These are phyloP conservation scores for Pichia ethanolica DNA, from an alignment of 805 yeast genomes.

Conservation along the genomic window DNA sequence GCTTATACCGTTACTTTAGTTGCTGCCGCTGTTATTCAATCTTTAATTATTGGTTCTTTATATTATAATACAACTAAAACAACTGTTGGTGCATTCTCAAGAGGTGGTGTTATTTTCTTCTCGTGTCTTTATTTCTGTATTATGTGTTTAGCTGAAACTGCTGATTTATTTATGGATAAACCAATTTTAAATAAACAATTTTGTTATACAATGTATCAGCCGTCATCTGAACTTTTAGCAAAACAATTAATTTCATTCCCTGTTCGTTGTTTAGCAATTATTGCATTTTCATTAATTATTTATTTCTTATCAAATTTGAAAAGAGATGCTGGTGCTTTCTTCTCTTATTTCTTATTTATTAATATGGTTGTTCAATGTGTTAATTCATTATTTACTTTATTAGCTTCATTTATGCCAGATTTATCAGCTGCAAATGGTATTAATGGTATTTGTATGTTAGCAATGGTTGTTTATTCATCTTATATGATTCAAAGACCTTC, in stretches of 20 bases:
- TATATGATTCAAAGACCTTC: conserved; percentile 52
- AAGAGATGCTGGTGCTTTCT: conserved; percentile 47
- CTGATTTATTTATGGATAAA: conserved; percentile 51
- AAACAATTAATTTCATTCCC: conserved; percentile 52
- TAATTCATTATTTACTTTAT: conserved; percentile 44
- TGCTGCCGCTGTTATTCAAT: conserved; percentile 47
- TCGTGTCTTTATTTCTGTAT: conserved; percentile 53
- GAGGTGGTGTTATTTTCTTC: conserved; percentile 59
- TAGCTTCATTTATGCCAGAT: conserved; percentile 44
- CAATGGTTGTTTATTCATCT: conserved; percentile 52
- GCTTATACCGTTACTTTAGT: conserved; percentile 44
- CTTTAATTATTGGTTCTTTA: conserved; percentile 54
- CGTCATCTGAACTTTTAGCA: conserved; percentile 60
- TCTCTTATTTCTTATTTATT: conserved; percentile 39
- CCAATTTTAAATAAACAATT: conserved; percentile 60
- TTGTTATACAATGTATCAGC: conserved; percentile 56
- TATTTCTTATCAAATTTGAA: conserved; percentile 50
- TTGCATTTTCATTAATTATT: conserved; percentile 36
- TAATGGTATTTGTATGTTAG: conserved; percentile 48
- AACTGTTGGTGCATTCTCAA: conserved; percentile 50
- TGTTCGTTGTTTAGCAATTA: conserved; percentile 41
- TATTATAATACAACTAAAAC: conserved; percentile 43
- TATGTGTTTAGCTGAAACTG: conserved; percentile 55
- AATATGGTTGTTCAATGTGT: conserved; percentile 34
- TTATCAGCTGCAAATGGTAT: conserved; percentile 53